Evolutionary conservation across 1,284 basidiomycete genomes (phyloP), one percentile per base, ranked within the genome.

Genomic region (Porodaedalea pini): DNA sequence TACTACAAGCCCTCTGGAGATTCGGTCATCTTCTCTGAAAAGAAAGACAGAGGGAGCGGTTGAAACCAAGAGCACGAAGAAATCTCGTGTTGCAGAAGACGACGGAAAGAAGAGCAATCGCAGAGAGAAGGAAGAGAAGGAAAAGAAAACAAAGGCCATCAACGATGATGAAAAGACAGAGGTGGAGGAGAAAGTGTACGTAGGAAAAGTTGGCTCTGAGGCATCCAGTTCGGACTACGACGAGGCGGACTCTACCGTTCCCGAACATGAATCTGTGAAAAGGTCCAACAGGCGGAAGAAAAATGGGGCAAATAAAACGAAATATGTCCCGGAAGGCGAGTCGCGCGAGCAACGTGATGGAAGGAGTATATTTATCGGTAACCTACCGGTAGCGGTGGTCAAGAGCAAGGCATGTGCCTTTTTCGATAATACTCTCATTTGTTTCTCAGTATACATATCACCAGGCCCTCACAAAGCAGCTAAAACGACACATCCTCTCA

Each of bases 321-420:
- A 73, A 60, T 80, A 78, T 63, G 74, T 78, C 0, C 90, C 89
- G 0, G 64, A 72, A 23, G 83, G 81, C 53, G 92, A 95, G 71
- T 87, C 86, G 0, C 66, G 78, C 8, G 83, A 82, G 55, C 82
- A 82, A 58, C 79, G 88, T 51, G 86, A 97, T 67, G 78, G 81
- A 17, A 82, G 95, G 27, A 97, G 95, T 1, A 77, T 98, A 52
- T 99, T 98, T 69, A 73, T 99, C n/a, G 96, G 96, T 8, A 98
- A 98, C 69, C 74, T 98, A 0, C 82, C 87, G 2, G 76, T 90
- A 1, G 85, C 90, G 4, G 82, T 90, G 6, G 86, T 84, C 15
- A 88, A 88, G 56, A 85, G 81, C 65, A 87, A 85, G 70, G 93
- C 93, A 64, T 52, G 70, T 63, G 70, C 69, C 17, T 49, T 36